A percentile compares a stretch with the other conserved stretches of the same genome.
phyloP scores from a whole-genome alignment of 2,329 filamentous ascomycete species.

The Alternaria sp. region DNA sequence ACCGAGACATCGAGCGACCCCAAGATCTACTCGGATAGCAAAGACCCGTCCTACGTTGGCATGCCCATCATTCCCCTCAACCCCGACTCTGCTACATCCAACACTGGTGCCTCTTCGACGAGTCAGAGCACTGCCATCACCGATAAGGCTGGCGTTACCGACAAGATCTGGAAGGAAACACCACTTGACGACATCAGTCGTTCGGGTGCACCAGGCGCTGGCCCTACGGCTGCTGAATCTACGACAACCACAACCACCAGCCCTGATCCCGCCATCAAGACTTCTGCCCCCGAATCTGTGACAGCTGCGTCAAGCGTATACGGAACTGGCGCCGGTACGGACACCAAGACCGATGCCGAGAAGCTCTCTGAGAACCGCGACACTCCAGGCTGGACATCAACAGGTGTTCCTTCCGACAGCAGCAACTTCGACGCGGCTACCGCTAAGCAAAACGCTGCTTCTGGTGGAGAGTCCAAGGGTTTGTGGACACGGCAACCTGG shows the following conservation, averaged over 20 bases:
- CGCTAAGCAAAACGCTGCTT: constrained; percentile 52
- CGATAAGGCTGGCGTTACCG: constrained; percentile 33
- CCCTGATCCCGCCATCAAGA: constrained; percentile 24
- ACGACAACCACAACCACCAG: constrained; percentile 14
- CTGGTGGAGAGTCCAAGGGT: constrained; percentile 58
- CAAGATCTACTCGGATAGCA: constrained; percentile 25
- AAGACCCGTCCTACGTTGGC: constrained; percentile 25
- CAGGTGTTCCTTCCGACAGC: constrained; percentile 60
- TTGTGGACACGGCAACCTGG: constrained; percentile 36
- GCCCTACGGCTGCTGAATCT: constrained; percentile 19
- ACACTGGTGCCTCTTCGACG: constrained; percentile 30
- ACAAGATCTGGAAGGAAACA: constrained; percentile 43
- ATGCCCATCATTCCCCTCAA: constrained; percentile 33
- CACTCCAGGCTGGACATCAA: constrained; percentile 58
- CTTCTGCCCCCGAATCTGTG: constrained; percentile 24
- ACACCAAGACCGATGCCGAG: constrained; percentile 33
- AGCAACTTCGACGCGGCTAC: constrained; percentile 71
- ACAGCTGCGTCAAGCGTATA: constrained; percentile 19
- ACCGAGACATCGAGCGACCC: constrained; percentile 17
- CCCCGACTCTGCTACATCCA: constrained; percentile 30
- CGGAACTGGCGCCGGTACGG: constrained; percentile 23
- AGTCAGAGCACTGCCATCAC: constrained; percentile 44
- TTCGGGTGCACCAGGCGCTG: constrained; percentile 34
- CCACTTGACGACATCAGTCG: constrained; percentile 39
- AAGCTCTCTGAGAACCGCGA: constrained; percentile 45